Conservation (phyloP, 257 asterid genomes). For the Echites panduratus region DNA sequence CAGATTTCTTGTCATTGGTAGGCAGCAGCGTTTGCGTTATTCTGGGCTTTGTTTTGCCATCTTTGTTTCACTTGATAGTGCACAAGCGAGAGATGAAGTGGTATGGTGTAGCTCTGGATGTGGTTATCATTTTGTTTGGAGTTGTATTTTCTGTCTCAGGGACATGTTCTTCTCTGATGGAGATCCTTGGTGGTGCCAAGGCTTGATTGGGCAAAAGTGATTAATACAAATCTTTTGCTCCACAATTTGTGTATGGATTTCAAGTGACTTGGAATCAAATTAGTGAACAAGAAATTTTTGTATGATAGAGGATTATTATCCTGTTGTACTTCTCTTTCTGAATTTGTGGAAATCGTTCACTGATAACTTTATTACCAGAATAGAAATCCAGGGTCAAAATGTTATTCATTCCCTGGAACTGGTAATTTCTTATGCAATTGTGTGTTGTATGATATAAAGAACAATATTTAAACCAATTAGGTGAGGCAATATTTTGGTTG, state of each 20-base stretch:
- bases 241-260: background rate
- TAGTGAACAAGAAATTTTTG: background rate
- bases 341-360: background rate
- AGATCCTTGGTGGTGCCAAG: slow-evolving; percentile 19
- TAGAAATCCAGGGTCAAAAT: background rate
- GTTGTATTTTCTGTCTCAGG: slow-evolving; percentile 26
- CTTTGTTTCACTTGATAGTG: slow-evolving; percentile 60
- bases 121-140: slow-evolving; percentile 24
- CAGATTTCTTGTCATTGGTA: slow-evolving; percentile 81
- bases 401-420: background rate
- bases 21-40: slow-evolving; percentile 87
- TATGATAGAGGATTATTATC: background rate
- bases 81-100: slow-evolving; percentile 47
- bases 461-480: no score
- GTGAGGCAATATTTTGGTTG: no score
- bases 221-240: background rate
- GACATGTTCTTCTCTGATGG: slow-evolving; percentile 28
- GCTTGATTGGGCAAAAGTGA: slow-evolving; percentile 15
- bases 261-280: background rate
- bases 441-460: no score
- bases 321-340: background rate
- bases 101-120: slow-evolving; percentile 29
- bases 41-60: slow-evolving; percentile 73
- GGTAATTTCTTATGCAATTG: background rate
- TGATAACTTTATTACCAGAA: background rate